Evolutionary conservation across 345 rosid species (phyloP), one percentile per base, ranked within the genome.

Genomic region (Pelargonium nanum): DNA sequence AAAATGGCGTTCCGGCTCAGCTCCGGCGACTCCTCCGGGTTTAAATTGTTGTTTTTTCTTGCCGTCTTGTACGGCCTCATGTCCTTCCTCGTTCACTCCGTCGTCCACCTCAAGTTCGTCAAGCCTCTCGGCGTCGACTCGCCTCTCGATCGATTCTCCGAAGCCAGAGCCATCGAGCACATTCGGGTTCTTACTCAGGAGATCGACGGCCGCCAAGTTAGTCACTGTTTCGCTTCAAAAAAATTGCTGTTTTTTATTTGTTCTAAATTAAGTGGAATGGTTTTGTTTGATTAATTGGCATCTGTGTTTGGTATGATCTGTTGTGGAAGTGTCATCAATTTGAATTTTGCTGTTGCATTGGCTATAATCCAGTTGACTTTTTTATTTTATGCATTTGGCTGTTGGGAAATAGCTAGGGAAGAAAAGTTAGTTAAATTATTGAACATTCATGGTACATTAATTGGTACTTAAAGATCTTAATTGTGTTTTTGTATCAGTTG

Each of bases 91-190:
- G 88, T 59, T 56, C 80, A 89, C 80, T 82, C 70, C 55, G 64
- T 79, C 19, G 50, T 89, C 40, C 78, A 89, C 78, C 80, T 74
- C 81, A 84, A 79, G 75, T 76, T 81, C 58, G 64, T 93, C 25
- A 56, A 71, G 61, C 96, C 96, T 17, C 91, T 93, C 25, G 86
- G 67, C 15, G n/a, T 64, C 25, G 83, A 87, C 75, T 96, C 97
- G 2, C 91, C 99, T 32, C 80, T 76, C n/a, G 87, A 89, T 73
- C 95, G 89, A 1, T 93, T 93, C 79, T 87, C 99, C 56, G 96
- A 84, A 74, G 97, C 88, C 28, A 76, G 99, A 78, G 99, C 99
- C 44, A 58, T 93, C 44, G 75, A 86, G 55, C 99, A 89, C 58
- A 83, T 93, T 72, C 94, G 95, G 19, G 82, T 81, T 19, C 75